Conservation (phyloP, 192 early-diverging fungal genomes). For the Ambispora gerdemannii region DNA sequence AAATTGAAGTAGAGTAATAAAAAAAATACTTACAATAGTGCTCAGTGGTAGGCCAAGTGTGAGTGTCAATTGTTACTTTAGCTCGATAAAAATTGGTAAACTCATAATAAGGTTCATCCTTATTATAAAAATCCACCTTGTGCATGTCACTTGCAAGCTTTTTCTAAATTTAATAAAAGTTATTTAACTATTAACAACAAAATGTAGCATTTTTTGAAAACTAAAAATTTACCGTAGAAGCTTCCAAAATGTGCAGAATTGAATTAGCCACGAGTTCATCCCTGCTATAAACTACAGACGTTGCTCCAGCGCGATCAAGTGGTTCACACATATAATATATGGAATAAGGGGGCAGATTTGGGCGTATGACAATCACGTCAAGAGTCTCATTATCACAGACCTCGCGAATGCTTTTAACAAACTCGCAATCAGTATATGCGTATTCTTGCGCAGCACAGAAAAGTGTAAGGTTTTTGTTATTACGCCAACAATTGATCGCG, state of each 20-base stretch:
- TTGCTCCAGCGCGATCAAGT: neutral
- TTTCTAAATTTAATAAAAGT: too few species aligned
- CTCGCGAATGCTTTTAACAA: neutral
- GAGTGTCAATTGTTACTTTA: conserved; percentile 27
- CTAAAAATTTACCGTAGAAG: too few species aligned
- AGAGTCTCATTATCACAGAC: neutral
- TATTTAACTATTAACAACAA: too few species aligned
- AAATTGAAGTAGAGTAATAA: too few species aligned
- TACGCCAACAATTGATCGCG: conserved; percentile 12
- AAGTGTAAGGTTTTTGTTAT: neutral
- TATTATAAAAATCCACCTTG: conserved; percentile 43
- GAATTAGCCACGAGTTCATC: too few species aligned
- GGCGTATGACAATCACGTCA: conserved; percentile 3
- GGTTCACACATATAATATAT: neutral
- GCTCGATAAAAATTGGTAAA: conserved; percentile 46
- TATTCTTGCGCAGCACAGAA: neutral
- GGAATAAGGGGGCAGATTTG: too few species aligned
- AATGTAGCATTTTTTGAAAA: too few species aligned
- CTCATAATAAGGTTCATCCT: conserved; percentile 35
- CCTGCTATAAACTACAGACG: neutral
- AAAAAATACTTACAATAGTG: conserved; percentile 43
- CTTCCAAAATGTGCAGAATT: too few species aligned
- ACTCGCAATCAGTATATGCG: neutral
- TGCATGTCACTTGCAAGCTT: neutral
- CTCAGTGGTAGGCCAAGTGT: conserved; percentile 41